Percentiles rank a stretch among this genome's conserved stretches.
Conservation (phyloP, 2,329 filamentous ascomycete species). For the Aspergillus viridinutans region DNA sequence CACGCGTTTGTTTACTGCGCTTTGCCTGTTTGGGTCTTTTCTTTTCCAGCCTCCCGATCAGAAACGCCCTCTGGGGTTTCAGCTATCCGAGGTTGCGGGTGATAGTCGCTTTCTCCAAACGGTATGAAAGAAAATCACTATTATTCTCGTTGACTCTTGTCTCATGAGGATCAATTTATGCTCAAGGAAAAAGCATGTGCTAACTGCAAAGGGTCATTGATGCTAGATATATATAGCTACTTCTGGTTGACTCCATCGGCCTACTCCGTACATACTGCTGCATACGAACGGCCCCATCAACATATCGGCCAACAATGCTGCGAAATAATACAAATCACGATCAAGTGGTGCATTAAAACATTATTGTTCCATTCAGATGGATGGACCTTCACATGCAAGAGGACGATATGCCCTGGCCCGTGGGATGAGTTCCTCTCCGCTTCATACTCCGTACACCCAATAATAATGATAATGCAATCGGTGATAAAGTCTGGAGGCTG, state of each 20-base stretch:
- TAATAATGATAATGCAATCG: conserved; percentile 3
- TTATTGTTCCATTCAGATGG: background rate
- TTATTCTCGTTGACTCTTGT: background rate
- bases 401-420: background rate
- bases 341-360: background rate
- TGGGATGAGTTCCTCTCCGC: background rate
- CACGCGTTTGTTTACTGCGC: conserved; percentile 23
- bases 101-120: background rate
- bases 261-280: background rate
- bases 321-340: background rate
- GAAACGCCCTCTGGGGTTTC: background rate
- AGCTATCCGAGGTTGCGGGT: background rate
- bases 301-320: background rate
- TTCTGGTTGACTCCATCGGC: background rate
- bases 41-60: background rate
- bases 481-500: conserved; percentile 8
- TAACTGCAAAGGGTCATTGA: background rate
- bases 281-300: background rate
- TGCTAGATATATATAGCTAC: background rate
- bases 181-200: background rate
- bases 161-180: background rate
- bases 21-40: conserved; percentile 12
- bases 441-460: background rate
- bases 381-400: background rate
- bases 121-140: background rate